A percentile compares a stretch with the other conserved stretches of the same genome.
Conservation (phyloP, 129 eudicot genomes). For the Centaurea solstitialis region DNA sequence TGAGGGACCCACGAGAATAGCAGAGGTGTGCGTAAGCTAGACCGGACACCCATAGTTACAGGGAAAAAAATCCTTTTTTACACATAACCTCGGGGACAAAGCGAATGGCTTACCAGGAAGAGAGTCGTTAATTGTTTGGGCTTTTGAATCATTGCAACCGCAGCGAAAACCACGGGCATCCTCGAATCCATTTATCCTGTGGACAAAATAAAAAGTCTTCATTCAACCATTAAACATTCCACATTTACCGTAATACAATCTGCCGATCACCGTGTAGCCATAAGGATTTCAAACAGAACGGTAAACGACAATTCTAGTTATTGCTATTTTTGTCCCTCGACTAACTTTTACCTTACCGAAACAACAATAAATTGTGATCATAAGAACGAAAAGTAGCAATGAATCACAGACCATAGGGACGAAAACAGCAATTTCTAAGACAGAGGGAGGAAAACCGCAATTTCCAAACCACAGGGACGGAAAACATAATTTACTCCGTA, state of each 20-base stretch:
- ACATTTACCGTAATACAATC: neutral
- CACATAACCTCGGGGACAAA: neutral
- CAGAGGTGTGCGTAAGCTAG: neutral
- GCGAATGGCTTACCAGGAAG: conserved; percentile 69
- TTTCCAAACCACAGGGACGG: too few species aligned
- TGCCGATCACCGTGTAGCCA: neutral
- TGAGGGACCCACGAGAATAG: neutral
- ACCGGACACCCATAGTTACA: too few species aligned
- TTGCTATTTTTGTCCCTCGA: too few species aligned
- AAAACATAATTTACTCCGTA: neutral
- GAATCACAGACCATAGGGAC: too few species aligned
- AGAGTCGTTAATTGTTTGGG: conserved; percentile 46
- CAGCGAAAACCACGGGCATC: conserved; percentile 42
- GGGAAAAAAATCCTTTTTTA: neutral
- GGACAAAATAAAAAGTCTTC: neutral
- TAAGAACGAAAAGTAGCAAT: too few species aligned
- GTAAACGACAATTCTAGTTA: neutral
- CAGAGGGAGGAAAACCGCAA: too few species aligned
- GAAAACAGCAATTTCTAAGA: too few species aligned
- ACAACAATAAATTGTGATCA: too few species aligned
- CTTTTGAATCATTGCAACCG: conserved; percentile 54
- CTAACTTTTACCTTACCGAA: too few species aligned
- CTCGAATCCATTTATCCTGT: conserved; percentile 60
- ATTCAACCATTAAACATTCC: neutral
- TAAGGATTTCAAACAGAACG: neutral